Evolutionary conservation across 2,329 filamentous ascomycete genomes (phyloP).

Genomic region (Bipolaris zeicola): DNA sequence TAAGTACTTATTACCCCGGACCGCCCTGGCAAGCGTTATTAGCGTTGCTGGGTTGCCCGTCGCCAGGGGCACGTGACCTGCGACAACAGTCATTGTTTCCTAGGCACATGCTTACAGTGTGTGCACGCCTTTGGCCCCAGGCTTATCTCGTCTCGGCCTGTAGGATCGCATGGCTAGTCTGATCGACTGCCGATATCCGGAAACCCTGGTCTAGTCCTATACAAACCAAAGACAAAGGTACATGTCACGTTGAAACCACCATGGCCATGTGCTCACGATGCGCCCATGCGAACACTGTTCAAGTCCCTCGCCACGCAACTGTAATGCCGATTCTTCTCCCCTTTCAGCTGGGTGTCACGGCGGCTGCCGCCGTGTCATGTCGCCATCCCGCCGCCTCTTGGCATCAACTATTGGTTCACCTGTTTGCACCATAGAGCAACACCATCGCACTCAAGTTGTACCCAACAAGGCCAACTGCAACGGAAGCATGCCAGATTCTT

Average conservation of each 20-base stretch:
- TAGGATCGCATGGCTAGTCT: slow-evolving; percentile 3
- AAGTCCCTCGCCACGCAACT: too few relatives aligned
- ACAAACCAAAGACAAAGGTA: background rate
- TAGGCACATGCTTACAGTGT: too few relatives aligned
- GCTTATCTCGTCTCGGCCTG: background rate
- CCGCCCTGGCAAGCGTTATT: background rate
- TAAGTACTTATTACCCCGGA: background rate
- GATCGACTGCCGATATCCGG: background rate
- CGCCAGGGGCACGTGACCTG: background rate
- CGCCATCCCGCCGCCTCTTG: background rate
- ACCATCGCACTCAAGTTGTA: background rate
- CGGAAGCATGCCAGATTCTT: background rate
- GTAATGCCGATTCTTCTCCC: too few relatives aligned
- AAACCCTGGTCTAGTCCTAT: background rate
- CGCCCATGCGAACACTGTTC: background rate
- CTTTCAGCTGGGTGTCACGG: too few relatives aligned
- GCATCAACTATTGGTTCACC: background rate
- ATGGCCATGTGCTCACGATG: background rate
- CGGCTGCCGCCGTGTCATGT: background rate
- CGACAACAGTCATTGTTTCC: too few relatives aligned
- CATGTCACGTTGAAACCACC: background rate
- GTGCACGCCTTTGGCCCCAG: background rate
- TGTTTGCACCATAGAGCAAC: background rate
- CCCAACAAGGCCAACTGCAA: background rate
- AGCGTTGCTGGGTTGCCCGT: background rate